Conservation (phyloP, 352 stramenopile species). For the Blastocystis sp. region DNA sequence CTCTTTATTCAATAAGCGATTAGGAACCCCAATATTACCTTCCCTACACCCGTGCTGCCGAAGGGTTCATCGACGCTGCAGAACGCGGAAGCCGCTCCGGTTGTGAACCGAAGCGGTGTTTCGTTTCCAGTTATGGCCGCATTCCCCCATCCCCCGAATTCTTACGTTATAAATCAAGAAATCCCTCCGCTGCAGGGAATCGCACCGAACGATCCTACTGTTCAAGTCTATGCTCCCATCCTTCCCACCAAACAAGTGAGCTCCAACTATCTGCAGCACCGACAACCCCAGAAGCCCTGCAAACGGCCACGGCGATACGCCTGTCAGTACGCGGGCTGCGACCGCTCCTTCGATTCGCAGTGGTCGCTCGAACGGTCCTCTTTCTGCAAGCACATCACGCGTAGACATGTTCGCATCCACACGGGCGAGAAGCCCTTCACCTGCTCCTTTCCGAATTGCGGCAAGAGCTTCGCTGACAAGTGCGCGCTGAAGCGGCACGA, state of each 20-base stretch:
- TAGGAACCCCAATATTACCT: conserved; percentile 44
- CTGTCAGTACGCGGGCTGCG: conserved; percentile 41
- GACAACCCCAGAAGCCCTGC: conserved; percentile 29
- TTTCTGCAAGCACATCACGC: not conserved
- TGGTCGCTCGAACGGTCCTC: conserved; percentile 44
- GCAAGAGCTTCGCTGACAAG: conserved; percentile 70
- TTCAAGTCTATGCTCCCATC: not conserved
- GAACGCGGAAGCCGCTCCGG: not conserved
- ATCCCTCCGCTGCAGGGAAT: conserved; percentile 16
- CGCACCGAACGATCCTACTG: not conserved
- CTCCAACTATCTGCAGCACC: conserved; percentile 2
- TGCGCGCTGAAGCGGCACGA: conserved; percentile 71
- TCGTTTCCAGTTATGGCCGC: conserved; percentile 45
- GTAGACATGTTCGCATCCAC: conserved; percentile 66
- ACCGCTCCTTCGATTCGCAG: conserved; percentile 61
- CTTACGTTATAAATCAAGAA: conserved; percentile 38
- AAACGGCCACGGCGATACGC: conserved; percentile 48
- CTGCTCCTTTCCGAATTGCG: conserved; percentile 64
- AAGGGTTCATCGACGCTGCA: not conserved
- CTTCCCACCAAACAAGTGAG: not conserved
- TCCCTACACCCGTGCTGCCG: not conserved
- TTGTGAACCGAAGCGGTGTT: conserved; percentile 30
- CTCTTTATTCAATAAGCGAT: not conserved
- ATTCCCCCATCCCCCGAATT: conserved; percentile 3
- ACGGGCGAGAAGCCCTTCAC: conserved; percentile 67